Conservation (phyloP, 768 basidiomycete species). For the Trametes maxima region DNA sequence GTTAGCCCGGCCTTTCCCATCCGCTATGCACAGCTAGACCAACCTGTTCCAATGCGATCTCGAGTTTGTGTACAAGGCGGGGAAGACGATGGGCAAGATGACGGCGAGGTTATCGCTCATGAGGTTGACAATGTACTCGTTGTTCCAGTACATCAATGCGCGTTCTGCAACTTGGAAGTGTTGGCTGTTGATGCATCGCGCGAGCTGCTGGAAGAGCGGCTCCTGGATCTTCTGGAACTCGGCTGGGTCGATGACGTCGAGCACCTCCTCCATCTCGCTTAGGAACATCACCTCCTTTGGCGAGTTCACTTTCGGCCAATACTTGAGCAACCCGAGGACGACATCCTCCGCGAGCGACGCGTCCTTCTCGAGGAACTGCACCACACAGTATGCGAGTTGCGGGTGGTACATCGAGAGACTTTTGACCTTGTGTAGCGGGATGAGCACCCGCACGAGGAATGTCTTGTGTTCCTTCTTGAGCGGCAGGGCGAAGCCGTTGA, state of each 20-base stretch:
- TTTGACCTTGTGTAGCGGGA: slow-evolving; percentile 98
- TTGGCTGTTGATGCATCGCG: slow-evolving; percentile 97
- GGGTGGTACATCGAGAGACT: slow-evolving; percentile 97
- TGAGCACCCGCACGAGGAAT: slow-evolving; percentile 90
- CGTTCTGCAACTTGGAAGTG: slow-evolving; percentile 99
- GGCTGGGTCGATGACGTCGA: slow-evolving; percentile 95
- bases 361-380: slow-evolving; percentile 98
- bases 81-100: slow-evolving; percentile 95
- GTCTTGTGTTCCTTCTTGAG: slow-evolving; percentile 99
- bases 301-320: slow-evolving; percentile 99
- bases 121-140: slow-evolving; percentile 98
- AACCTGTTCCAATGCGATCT: slow-evolving; percentile 99
- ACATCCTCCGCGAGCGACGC: slow-evolving; percentile 91
- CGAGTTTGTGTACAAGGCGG: slow-evolving; percentile 93
- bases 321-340: slow-evolving; percentile 92
- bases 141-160: slow-evolving; percentile 98
- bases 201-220: slow-evolving; percentile 89
- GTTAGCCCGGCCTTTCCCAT: neutral
- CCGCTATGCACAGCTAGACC: slow-evolving; percentile 34
- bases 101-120: slow-evolving; percentile 94
- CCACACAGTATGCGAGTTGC: slow-evolving; percentile 98
- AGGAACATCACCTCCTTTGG: slow-evolving; percentile 99
- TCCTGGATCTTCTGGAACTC: slow-evolving; percentile 97
- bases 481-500: slow-evolving; percentile 97
- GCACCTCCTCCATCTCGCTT: slow-evolving; percentile 97